A percentile compares a stretch with the other conserved stretches of the same genome.
These are phyloP conservation scores for Eucalyptus polybractea DNA, from an alignment of 345 rosid genomes.

Conservation along the genomic window DNA sequence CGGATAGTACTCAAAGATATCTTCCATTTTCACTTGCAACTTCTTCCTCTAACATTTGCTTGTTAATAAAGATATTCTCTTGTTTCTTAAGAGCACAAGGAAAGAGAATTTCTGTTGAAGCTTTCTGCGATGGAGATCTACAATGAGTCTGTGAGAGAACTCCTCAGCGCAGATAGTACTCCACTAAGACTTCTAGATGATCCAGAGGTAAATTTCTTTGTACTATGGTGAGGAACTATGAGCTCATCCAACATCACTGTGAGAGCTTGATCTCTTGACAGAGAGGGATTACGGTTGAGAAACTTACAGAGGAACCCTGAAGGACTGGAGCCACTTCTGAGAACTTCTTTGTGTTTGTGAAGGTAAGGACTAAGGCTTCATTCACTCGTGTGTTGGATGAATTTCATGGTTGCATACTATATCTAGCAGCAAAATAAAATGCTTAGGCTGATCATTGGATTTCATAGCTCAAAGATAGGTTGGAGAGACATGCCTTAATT, in stretches of 20 bases:
- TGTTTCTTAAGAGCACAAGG: constrained; percentile 49
- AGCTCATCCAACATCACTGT: not conserved
- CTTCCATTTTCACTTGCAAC: not conserved
- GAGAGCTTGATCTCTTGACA: constrained; percentile 8
- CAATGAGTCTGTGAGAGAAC: too few species aligned
- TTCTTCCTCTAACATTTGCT: not conserved
- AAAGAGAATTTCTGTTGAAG: constrained; percentile 40
- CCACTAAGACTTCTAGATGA: too few species aligned
- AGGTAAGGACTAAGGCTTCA: not conserved
- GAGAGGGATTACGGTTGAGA: constrained; percentile 96
- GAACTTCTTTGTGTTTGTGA: constrained; percentile 71
- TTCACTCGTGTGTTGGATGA: too few species aligned
- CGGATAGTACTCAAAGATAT: not conserved
- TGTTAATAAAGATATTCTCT: not conserved
- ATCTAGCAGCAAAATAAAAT: too few species aligned
- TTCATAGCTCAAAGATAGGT: too few species aligned
- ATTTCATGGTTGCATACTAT: too few species aligned
- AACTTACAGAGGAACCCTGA: constrained; percentile 59
- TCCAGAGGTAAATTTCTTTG: too few species aligned
- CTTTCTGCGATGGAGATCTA: too few species aligned
- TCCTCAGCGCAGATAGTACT: too few species aligned
- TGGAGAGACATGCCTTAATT: too few species aligned
- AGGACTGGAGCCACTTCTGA: constrained; percentile 59
- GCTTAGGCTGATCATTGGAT: too few species aligned
- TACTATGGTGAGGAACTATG: too few species aligned